Conservation (phyloP, 495 filamentous ascomycete species). For the Lindgomyces ingoldianus region DNA sequence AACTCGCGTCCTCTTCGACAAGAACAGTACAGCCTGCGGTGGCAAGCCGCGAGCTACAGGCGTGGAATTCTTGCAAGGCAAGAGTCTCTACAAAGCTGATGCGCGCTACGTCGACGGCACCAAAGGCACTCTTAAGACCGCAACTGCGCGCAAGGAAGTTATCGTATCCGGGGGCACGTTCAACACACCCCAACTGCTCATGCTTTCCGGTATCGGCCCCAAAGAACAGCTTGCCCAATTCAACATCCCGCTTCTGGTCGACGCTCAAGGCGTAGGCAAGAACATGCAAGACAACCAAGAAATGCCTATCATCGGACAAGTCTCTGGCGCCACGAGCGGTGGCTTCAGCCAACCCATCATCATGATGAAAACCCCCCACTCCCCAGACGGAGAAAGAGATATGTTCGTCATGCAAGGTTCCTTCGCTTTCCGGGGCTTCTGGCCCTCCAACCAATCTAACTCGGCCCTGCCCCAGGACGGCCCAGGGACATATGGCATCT, state of each 20-base stretch:
- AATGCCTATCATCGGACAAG: constrained; percentile 27
- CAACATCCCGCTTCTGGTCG: constrained; percentile 30
- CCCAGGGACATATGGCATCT: constrained; percentile 21
- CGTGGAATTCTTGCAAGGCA: constrained; percentile 63
- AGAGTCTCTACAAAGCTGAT: constrained; percentile 61
- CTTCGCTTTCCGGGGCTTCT: constrained; percentile 32
- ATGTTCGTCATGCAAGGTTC: constrained; percentile 32
- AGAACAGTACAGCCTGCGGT: constrained; percentile 44
- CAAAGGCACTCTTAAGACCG: constrained; percentile 26
- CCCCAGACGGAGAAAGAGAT: constrained; percentile 29
- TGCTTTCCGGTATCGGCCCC: constrained; percentile 36
- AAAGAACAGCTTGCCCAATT: constrained; percentile 19
- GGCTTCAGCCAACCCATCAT: constrained; percentile 19
- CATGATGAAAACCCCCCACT: constrained; percentile 23
- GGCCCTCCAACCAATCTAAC: constrained; percentile 29
- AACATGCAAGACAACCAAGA: constrained; percentile 37
- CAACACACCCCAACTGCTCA: constrained; percentile 34
- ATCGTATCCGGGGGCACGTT: constrained; percentile 33
- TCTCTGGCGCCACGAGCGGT: neutral
- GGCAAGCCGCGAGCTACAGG: constrained; percentile 57
- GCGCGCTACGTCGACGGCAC: constrained; percentile 35
- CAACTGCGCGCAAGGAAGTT: constrained; percentile 33
- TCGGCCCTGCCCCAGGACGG: constrained; percentile 8
- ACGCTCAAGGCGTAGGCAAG: constrained; percentile 23
- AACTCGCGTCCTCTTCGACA: constrained; percentile 61